Conservation (phyloP, 1,284 basidiomycete species). For the Ceratobasidium sp. region DNA sequence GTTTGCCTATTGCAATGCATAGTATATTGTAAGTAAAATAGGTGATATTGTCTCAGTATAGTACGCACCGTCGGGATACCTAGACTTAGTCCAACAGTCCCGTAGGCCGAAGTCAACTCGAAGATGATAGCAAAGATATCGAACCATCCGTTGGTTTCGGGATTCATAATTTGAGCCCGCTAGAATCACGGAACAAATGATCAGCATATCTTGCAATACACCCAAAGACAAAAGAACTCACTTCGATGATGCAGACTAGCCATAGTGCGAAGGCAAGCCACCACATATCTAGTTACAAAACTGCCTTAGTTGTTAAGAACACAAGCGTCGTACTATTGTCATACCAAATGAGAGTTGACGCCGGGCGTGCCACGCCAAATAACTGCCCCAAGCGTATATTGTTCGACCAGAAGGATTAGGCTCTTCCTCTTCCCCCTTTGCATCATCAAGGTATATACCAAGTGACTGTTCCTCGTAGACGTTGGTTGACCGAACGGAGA, state of each 20-base stretch:
- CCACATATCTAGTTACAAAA: conserved; percentile 80
- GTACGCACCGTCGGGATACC: conserved; percentile 62
- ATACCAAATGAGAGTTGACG: conserved; percentile 89
- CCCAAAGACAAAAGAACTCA: conserved; percentile 55
- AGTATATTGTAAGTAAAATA: background rate
- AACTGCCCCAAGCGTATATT: conserved; percentile 80
- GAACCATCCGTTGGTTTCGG: conserved; percentile 73
- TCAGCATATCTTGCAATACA: conserved; percentile 12
- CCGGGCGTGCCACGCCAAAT: conserved; percentile 84
- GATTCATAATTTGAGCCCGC: conserved; percentile 70
- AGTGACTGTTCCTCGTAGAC: conserved; percentile 95
- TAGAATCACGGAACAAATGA: conserved; percentile 53
- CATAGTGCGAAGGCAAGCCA: conserved; percentile 86
- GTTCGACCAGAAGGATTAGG: conserved; percentile 65
- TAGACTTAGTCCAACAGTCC: conserved; percentile 87
- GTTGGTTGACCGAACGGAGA: conserved; percentile 93
- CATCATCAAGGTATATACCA: conserved; percentile 74
- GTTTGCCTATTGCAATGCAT: conserved; percentile 65
- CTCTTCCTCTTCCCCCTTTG: conserved; percentile 63
- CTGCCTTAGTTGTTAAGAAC: conserved; percentile 34
- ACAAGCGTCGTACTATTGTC: conserved; percentile 49
- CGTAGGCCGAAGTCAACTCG: conserved; percentile 92
- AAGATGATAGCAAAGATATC: conserved; percentile 85
- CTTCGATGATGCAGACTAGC: conserved; percentile 90
- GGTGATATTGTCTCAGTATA: conserved; percentile 40